phyloP scores from a whole-genome alignment of 1,284 basidiomycete genomes.

The Ustilago tritici region DNA sequence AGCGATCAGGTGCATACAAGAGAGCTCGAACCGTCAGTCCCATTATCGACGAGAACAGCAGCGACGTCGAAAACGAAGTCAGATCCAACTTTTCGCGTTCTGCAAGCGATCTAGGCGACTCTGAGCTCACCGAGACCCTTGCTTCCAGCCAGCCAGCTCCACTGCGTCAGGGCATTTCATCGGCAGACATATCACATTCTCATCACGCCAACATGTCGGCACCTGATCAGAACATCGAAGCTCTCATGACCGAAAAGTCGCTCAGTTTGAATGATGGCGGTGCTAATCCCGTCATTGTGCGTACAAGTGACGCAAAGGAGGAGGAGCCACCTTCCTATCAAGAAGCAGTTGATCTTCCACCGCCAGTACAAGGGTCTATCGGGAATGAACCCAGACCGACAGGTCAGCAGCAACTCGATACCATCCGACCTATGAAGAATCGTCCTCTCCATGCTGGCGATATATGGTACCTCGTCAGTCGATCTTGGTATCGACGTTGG shows the following conservation, averaged over 20 bases:
- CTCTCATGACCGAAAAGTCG: slow-evolving; percentile 47
- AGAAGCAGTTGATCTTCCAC: slow-evolving; percentile 15
- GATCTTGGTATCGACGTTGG: slow-evolving; percentile 81
- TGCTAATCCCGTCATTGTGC: slow-evolving; percentile 1
- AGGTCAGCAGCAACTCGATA: slow-evolving; percentile 41
- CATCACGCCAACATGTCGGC: slow-evolving; percentile 17
- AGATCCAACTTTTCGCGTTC: slow-evolving; percentile 33
- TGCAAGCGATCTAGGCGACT: slow-evolving; percentile 41
- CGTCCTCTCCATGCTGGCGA: slow-evolving; percentile 74
- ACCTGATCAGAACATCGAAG: slow-evolving; percentile 47
- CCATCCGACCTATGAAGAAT: slow-evolving; percentile 47
- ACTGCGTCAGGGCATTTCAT: slow-evolving; percentile 40
- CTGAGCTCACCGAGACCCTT: slow-evolving; percentile 13
- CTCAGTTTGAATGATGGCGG: slow-evolving; percentile 43
- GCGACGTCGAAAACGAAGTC: slow-evolving; percentile 41
- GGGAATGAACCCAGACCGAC: slow-evolving; percentile 20
- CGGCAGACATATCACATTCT: slow-evolving; percentile 19
- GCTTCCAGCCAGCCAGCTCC: slow-evolving; percentile 32
- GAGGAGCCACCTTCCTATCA: slow-evolving; percentile 42
- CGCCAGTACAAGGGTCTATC: not conserved
- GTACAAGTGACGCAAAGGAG: not conserved
- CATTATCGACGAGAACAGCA: slow-evolving; percentile 55
- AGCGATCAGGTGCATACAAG: slow-evolving; percentile 32
- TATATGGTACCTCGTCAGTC: slow-evolving; percentile 81
- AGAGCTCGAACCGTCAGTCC: slow-evolving; percentile 47